Evolutionary conservation across 2,329 filamentous ascomycete species (phyloP), one percentile per base, ranked within the genome.

Genomic region (Pleoardoris graminearum): DNA sequence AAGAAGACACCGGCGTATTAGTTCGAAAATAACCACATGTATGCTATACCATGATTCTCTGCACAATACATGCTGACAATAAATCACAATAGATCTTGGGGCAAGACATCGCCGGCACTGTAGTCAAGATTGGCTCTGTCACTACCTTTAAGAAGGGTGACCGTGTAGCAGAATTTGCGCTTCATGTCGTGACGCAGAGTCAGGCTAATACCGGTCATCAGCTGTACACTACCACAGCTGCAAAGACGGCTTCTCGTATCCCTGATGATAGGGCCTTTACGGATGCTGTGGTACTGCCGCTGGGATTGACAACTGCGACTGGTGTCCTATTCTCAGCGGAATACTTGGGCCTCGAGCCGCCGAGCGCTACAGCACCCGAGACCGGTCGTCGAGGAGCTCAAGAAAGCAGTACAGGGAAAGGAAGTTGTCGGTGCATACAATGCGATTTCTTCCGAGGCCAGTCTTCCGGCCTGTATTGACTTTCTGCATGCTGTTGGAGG

Each of bases 91-190:
- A 58, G 56, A 80, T 81, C 63, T 55, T 69, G 30, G 76, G 76
- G 7, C 51, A 51, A 16, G 77, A 78, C 57, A 62, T 75, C 7
- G 73, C 75, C 2, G 76, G 76, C 6, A 69, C 72, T 49, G 66
- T 78, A 5, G 63, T 71, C 11, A 72, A 76, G 50, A 61, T 78
- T 10, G 77, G 77, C 1, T 59, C 68, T 4, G 75, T 79, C 7
- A 67, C 68, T 3, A 65, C 70, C 5, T 75, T 76, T 60, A 62
- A 70, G 29, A 61, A 67, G 14, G 76, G 76, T 3, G 69, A 76
- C 54, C 71, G 76, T 16, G 74, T 79, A 3, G 64, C 71, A 25
- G 76, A 44, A 7, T 5, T 51, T 33, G 44, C 46, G 16, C 23
- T 45, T 8, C n/a, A 17, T 4, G 35, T 55, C 5, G 32, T 45